A percentile compares a stretch with the other conserved stretches of the same genome.
Evolutionary conservation across 2,329 filamentous ascomycete genomes (phyloP).

Genomic region (Teratosphaeria viscida): DNA sequence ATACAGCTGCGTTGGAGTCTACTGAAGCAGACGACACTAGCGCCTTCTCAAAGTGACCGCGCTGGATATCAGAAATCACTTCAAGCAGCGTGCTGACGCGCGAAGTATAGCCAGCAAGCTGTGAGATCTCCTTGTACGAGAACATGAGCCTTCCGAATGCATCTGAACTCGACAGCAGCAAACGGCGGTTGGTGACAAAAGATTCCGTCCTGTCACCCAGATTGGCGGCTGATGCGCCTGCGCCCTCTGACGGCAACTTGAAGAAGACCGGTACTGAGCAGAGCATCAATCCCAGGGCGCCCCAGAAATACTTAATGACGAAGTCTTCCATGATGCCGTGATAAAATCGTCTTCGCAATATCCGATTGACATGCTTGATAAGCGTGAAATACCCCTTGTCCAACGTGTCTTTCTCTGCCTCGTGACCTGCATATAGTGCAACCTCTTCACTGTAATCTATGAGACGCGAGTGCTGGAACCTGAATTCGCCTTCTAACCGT

Average conservation of each 20-base stretch:
- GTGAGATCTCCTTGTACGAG: slow-evolving; percentile 93
- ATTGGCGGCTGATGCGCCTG: slow-evolving; percentile 6
- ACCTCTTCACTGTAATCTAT: slow-evolving; percentile 97
- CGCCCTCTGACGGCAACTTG: slow-evolving; percentile 43
- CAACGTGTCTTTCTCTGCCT: slow-evolving; percentile 90
- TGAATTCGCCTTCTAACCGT: slow-evolving; percentile 85
- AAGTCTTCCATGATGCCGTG: slow-evolving; percentile 99
- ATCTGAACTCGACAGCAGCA: slow-evolving; percentile 87
- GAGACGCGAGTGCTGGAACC: slow-evolving; percentile 85
- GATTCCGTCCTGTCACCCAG: slow-evolving; percentile 33
- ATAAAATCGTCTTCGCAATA: slow-evolving; percentile 79
- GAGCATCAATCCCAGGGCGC: slow-evolving; percentile 77
- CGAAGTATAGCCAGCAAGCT: slow-evolving; percentile 89
- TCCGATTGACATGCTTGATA: slow-evolving; percentile 98
- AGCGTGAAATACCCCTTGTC: slow-evolving; percentile 98
- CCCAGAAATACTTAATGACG: slow-evolving; percentile 99
- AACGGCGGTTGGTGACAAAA: slow-evolving; percentile 87
- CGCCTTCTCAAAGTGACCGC: slow-evolving; percentile 90
- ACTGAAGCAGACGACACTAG: slow-evolving; percentile 80
- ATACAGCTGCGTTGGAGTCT: slow-evolving; percentile 70
- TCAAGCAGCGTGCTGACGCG: slow-evolving; percentile 81
- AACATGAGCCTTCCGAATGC: slow-evolving; percentile 96
- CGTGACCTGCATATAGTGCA: slow-evolving; percentile 81
- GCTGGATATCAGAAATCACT: slow-evolving; percentile 87
- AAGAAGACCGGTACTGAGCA: slow-evolving; percentile 96